phyloP scores from a whole-genome alignment of 129 eudicot species.

The Ambrosia artemisiifolia region DNA sequence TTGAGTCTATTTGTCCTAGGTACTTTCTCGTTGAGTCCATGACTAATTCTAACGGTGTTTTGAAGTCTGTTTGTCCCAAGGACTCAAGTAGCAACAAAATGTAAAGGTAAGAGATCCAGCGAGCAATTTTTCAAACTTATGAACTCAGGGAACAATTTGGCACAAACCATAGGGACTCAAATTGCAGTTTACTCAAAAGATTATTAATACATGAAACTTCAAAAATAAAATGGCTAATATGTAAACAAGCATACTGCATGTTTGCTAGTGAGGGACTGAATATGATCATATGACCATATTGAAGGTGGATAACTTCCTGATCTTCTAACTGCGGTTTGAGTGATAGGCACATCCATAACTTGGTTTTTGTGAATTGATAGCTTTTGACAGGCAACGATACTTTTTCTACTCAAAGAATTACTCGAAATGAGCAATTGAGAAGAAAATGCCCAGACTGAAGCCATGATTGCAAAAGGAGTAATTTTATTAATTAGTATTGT shows the following conservation, averaged over 20 bases:
- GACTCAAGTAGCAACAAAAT: too few species aligned
- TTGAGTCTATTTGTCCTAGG: too few species aligned
- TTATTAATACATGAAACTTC: not conserved
- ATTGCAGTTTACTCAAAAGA: not conserved
- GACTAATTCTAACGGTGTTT: too few species aligned
- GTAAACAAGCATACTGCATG: not conserved
- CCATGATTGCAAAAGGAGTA: conserved; percentile 3
- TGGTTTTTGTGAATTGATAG: not conserved
- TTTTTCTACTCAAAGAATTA: not conserved
- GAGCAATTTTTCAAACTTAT: too few species aligned
- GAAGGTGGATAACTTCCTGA: conserved; percentile 35
- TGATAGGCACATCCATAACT: not conserved
- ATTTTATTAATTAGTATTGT: not conserved
- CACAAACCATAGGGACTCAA: too few species aligned
- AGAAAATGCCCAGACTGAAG: conserved; percentile 10
- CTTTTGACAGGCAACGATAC: not conserved
- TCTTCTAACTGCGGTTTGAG: conserved; percentile 11
- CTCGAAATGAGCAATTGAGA: not conserved
- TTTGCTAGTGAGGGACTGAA: conserved; percentile 29
- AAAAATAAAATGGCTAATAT: not conserved
- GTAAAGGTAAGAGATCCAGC: too few species aligned
- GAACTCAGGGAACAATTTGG: too few species aligned
- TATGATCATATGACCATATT: conserved; percentile 17
- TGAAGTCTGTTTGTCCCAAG: too few species aligned
- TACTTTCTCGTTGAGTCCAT: too few species aligned